Evolutionary conservation across 768 basidiomycete species (phyloP).

Genomic region (Clitopilus passeckerianus): DNA sequence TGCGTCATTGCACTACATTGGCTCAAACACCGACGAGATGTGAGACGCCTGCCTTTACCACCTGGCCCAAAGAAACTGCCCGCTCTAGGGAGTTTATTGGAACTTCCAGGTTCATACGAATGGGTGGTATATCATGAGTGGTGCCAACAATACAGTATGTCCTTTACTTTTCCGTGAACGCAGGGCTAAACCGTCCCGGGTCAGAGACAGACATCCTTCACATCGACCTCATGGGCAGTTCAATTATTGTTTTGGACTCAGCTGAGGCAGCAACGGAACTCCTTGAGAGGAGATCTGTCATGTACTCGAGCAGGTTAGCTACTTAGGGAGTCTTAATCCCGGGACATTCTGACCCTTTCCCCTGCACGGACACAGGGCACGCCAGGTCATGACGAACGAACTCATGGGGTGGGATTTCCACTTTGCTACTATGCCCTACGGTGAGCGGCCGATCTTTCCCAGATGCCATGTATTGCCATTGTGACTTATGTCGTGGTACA

Average conservation of each 20-base stretch:
- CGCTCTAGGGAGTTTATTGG: background rate
- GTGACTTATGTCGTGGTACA: background rate
- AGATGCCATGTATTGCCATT: background rate
- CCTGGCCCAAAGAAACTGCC: background rate
- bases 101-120: background rate
- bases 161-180: too few species aligned
- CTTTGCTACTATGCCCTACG: constrained; percentile 10
- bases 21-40: background rate
- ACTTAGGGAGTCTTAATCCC: background rate
- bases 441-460: background rate
- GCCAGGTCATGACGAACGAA: constrained; percentile 10
- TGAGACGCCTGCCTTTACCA: background rate
- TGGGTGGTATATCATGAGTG: background rate
- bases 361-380: constrained; percentile 3
- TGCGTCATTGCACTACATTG: background rate
- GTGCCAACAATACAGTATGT: background rate
- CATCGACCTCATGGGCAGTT: background rate
- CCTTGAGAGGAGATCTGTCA: background rate
- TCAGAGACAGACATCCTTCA: background rate
- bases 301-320: background rate
- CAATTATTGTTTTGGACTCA: background rate
- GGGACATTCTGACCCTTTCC: background rate
- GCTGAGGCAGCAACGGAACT: background rate
- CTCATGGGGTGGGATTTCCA: constrained; percentile 11
- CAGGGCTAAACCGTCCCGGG: background rate